A percentile compares a stretch with the other conserved stretches of the same genome.
Conservation (phyloP, 208 protist genomes). For the Trypanosoma congolense region DNA sequence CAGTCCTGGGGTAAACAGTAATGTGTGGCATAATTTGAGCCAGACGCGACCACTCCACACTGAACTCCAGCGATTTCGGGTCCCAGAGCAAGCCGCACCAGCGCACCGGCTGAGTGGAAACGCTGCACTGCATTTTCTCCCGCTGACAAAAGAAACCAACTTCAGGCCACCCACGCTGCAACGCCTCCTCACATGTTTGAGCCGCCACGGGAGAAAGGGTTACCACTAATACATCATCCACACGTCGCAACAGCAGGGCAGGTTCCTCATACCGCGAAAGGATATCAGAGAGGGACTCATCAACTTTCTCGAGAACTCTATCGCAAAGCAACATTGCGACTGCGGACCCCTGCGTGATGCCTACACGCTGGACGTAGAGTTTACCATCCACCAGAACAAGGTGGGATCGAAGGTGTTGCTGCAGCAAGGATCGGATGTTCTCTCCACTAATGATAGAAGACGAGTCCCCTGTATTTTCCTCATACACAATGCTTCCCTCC, state of each 20-base stretch:
- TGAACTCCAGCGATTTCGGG: constrained; percentile 33
- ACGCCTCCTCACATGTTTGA: constrained; percentile 31
- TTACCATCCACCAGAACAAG: constrained; percentile 33
- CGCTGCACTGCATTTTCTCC: constrained; percentile 21
- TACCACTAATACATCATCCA: constrained; percentile 73
- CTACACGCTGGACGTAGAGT: constrained; percentile 43
- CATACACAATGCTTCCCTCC: constrained; percentile 37
- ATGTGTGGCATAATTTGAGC: constrained; percentile 24
- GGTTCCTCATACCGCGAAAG: constrained; percentile 36
- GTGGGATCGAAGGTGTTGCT: constrained; percentile 41
- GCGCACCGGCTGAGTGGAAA: constrained; percentile 16
- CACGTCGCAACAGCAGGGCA: constrained; percentile 53
- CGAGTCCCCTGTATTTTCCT: constrained; percentile 7
- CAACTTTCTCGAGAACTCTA: constrained; percentile 32
- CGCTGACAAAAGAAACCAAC: constrained; percentile 46
- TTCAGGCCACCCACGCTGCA: constrained; percentile 42
- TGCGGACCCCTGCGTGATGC: constrained; percentile 69
- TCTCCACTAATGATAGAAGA: constrained; percentile 26
- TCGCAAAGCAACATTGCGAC: constrained; percentile 80
- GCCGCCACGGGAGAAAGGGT: constrained; percentile 49
- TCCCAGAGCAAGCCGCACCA: constrained; percentile 64
- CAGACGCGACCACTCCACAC: constrained; percentile 67
- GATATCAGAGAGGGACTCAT: constrained; percentile 19
- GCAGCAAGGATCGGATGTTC: constrained; percentile 31
- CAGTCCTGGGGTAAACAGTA: constrained; percentile 13